Evolutionary conservation across 805 yeast genomes (phyloP), one percentile per base, ranked within the genome.

Genomic region (Candida krabiensis): DNA sequence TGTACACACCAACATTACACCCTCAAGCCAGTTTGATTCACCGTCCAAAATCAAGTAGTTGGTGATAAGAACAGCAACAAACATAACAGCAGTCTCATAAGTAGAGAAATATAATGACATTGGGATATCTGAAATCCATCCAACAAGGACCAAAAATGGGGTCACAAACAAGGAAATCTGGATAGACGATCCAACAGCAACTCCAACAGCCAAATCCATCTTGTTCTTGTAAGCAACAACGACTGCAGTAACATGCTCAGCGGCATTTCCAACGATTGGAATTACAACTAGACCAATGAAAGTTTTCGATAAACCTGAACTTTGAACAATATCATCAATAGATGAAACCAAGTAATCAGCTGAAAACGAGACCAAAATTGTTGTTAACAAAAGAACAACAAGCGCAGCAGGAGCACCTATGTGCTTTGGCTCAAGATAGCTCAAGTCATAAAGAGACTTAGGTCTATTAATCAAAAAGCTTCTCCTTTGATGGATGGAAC

Each of bases 261-360:
- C 98, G 3, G 99, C 99, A 56, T 93, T 93, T 40, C 98, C 99
- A 19, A 93, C 98, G 46, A 93, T 91, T 28, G 99, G 99, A 46
- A 93, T 83, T 31, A 93, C 79, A 51, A 93, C 83, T 50, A 93
- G 71, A 60, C 98, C 98, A 55, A 93, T 88, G 55, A 93, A 93
- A 0, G 98, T 89, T 74, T 91, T 90, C 30, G 96, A 86, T 38
- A 93, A 71, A 3, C 96, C 96, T 2, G 95, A 79, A 21, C 79
- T 67, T 41, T 70, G 86, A 25, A 93, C 98, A 47, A 91, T 79
- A 40, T 77, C 84, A 64, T 93, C 98, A 54, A 93, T 93, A 16
- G 96, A 83, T 19, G 95, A 93, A 35, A 93, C 99, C 43, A 93
- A 74, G 63, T 77, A 86, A 63, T 93, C 99, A 3, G 99, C 99